Evolutionary conservation across 176 grass and related monocot genomes (phyloP).

Genomic region (Carex cristatella): DNA sequence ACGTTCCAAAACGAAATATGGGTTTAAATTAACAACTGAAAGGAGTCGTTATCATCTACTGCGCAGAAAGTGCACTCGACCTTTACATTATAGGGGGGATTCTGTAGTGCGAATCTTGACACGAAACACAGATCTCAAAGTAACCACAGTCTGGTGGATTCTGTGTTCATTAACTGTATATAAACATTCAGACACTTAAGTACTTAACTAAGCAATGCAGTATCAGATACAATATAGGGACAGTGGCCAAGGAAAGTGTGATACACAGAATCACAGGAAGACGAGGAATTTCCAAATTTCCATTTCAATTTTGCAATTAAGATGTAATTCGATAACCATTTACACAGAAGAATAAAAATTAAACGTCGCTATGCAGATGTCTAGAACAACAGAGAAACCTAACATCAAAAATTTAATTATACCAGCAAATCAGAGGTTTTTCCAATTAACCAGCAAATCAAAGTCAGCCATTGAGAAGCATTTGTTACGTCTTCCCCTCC

Average conservation of each 20-base stretch:
- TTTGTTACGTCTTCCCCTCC: not conserved
- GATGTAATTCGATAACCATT: not conserved
- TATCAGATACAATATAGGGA: not conserved
- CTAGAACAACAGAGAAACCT: not conserved
- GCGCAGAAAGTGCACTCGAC: too few relatives aligned
- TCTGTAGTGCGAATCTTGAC: too few relatives aligned
- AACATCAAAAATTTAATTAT: not conserved
- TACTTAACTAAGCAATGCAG: not conserved
- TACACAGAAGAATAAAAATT: not conserved
- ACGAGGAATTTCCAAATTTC: not conserved
- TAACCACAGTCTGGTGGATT: too few relatives aligned
- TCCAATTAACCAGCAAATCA: not conserved
- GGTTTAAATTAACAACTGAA: not conserved
- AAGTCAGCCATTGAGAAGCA: not conserved
- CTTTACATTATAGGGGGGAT: too few relatives aligned
- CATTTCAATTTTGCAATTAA: not conserved
- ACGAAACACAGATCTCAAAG: too few relatives aligned
- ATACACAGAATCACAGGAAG: not conserved
- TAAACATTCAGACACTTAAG: slow-evolving; percentile 1
- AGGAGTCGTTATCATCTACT: too few relatives aligned
- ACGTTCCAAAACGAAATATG: not conserved
- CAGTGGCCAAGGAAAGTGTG: not conserved
- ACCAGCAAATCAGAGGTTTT: not conserved
- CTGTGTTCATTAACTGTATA: not conserved
- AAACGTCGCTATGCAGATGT: not conserved